A percentile compares a stretch with the other conserved stretches of the same genome.
Evolutionary conservation across 2,329 filamentous ascomycete genomes (phyloP).

Genomic region (Xylariomycetidae sp.): DNA sequence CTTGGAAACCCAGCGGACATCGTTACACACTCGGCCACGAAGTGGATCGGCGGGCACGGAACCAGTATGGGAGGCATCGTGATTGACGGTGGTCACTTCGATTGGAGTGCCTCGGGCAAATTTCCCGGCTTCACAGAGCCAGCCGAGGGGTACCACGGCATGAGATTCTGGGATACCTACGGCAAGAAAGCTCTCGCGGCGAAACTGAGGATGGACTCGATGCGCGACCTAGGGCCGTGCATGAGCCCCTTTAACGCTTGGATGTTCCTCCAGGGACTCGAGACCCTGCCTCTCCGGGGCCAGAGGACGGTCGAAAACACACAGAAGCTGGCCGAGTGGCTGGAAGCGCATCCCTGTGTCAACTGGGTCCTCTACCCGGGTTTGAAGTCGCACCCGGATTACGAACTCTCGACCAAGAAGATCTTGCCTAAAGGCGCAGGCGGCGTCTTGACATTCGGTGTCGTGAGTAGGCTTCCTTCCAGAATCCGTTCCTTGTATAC

Average conservation of each 20-base stretch:
- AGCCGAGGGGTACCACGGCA: conserved; percentile 62
- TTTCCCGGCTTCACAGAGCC: conserved; percentile 71
- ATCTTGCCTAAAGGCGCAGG: conserved; percentile 65
- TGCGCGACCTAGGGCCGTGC: conserved; percentile 62
- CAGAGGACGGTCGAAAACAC: conserved; percentile 66
- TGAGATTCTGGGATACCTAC: conserved; percentile 69
- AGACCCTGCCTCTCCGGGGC: conserved; percentile 62
- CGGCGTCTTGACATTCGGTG: conserved; percentile 67
- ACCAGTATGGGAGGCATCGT: conserved; percentile 66
- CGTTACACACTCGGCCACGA: conserved; percentile 66
- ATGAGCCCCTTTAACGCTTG: conserved; percentile 71
- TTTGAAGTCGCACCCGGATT: conserved; percentile 58
- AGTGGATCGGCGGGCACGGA: conserved; percentile 72
- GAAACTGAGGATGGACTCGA: conserved; percentile 63
- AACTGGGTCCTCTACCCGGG: conserved; percentile 71
- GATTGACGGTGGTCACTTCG: conserved; percentile 65
- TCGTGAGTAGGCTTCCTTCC: conserved; percentile 47
- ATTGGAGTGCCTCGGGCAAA: conserved; percentile 64
- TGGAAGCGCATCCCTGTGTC: conserved; percentile 63
- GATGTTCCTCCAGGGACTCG: conserved; percentile 64
- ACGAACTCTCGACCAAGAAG: conserved; percentile 62
- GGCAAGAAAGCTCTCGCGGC: conserved; percentile 62
- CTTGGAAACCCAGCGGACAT: conserved; percentile 52
- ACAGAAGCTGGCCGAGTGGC: conserved; percentile 60
- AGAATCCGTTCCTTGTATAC: too few species aligned